Percentiles rank a stretch among this genome's conserved stretches.
Evolutionary conservation across 441 rosid genomes (phyloP).

Genomic region (Syzygium syzygioides): DNA sequence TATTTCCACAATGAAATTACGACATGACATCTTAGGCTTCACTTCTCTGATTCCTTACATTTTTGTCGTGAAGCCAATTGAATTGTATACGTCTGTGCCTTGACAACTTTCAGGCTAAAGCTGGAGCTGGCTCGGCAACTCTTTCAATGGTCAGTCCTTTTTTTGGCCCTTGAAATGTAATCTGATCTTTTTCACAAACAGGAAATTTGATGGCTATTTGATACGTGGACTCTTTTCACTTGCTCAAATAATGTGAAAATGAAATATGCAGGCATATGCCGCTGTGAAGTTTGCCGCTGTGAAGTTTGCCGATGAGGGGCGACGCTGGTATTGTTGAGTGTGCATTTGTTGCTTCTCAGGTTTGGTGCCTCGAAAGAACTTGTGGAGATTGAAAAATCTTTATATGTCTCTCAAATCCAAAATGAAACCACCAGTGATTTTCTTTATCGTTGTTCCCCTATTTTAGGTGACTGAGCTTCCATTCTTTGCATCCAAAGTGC

Average conservation of each 20-base stretch:
- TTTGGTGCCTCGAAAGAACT: neutral
- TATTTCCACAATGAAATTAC: no score
- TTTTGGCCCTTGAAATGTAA: neutral
- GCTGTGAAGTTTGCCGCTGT: slow-evolving; percentile 64
- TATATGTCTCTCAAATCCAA: neutral
- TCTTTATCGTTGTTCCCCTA: neutral
- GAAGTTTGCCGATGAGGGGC: fast-evolving
- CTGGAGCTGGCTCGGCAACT: slow-evolving; percentile 94
- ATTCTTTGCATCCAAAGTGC: no score
- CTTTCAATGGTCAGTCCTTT: slow-evolving; percentile 66
- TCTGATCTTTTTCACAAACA: fast-evolving
- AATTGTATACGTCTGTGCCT: no score
- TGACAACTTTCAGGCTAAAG: slow-evolving; percentile 57
- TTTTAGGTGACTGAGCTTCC: no score
- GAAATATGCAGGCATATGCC: slow-evolving; percentile 52
- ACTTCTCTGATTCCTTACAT: no score
- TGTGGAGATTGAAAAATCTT: neutral
- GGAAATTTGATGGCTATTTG: neutral
- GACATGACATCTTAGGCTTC: neutral
- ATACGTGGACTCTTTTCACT: neutral
- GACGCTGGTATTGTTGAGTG: neutral
- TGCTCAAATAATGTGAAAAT: neutral
- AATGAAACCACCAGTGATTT: neutral
- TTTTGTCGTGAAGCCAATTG: no score
- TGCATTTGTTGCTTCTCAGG: slow-evolving; percentile 49